phyloP scores from a whole-genome alignment of 306 rosid species.

The Cicer cuneatum region DNA sequence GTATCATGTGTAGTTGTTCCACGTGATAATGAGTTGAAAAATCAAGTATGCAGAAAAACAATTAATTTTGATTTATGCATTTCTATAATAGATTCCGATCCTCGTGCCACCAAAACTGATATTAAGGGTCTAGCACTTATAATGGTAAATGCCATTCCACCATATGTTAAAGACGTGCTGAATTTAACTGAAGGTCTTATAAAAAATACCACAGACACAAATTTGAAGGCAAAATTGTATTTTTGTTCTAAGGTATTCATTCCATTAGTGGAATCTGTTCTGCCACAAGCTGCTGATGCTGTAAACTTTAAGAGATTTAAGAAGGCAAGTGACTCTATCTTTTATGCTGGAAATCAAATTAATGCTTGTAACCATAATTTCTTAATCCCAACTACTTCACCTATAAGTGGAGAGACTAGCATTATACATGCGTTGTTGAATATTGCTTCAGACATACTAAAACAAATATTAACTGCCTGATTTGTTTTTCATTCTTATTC shows the following conservation, averaged over 20 bases:
- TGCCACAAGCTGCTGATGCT: not conserved
- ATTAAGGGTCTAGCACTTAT: not conserved
- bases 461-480: not conserved
- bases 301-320: not conserved
- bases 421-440: not conserved
- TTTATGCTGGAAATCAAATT: not conserved
- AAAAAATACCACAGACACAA: not conserved
- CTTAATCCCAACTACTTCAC: not conserved
- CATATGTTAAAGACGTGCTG: not conserved
- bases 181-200: not conserved
- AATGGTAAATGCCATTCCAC: not conserved
- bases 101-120: not conserved
- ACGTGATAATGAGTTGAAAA: not conserved
- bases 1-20: not conserved
- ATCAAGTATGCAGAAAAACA: not conserved
- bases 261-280: not conserved
- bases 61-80: not conserved
- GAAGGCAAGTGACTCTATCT: not conserved
- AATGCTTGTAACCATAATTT: not conserved
- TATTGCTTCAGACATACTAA: not conserved
- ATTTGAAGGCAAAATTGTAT: not conserved
- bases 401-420: not conserved
- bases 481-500: not conserved
- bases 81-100: not conserved
- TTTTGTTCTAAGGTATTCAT: not conserved